A percentile compares a stretch with the other conserved stretches of the same genome.
phyloP scores from a whole-genome alignment of 2,329 filamentous ascomycete species.

The Amesomyces nigricolor region DNA sequence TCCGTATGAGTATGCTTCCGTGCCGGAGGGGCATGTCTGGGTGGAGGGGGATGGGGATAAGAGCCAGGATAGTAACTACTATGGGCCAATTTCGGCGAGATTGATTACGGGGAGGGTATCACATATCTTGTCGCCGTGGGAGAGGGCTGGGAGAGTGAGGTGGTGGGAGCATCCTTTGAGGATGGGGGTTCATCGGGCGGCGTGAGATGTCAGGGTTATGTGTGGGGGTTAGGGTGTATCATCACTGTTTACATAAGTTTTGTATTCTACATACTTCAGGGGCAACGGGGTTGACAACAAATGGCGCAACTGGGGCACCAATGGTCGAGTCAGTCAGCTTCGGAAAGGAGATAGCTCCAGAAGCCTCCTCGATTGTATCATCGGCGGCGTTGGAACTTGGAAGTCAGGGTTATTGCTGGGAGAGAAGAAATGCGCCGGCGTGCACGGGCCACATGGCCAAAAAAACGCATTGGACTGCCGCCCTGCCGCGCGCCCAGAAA shows the following conservation, averaged over 20 bases:
- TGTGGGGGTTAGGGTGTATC: background rate
- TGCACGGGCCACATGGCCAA: constrained; percentile 14
- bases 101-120: constrained; percentile 71
- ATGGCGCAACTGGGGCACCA: background rate
- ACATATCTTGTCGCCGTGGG: constrained; percentile 64
- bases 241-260: too few species aligned
- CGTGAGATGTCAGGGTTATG: background rate
- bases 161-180: constrained; percentile 48
- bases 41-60: constrained; percentile 82
- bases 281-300: too few species aligned
- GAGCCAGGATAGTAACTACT: constrained; percentile 78
- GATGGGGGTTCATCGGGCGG: constrained; percentile 13
- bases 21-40: constrained; percentile 87
- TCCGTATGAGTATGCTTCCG: constrained; percentile 48
- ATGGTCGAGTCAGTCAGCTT: background rate
- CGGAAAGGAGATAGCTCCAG: background rate
- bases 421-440: too few species aligned
- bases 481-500: constrained; percentile 15
- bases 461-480: constrained; percentile 9
- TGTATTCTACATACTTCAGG: too few species aligned
- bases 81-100: constrained; percentile 73
- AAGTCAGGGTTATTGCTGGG: constrained; percentile 1
- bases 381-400: background rate
- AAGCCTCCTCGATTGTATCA: too few species aligned
- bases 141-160: constrained; percentile 50